Base-by-base conservation (phyloP, 2,329 filamentous ascomycete species). In the Scytalidium lignicola region DNA sequence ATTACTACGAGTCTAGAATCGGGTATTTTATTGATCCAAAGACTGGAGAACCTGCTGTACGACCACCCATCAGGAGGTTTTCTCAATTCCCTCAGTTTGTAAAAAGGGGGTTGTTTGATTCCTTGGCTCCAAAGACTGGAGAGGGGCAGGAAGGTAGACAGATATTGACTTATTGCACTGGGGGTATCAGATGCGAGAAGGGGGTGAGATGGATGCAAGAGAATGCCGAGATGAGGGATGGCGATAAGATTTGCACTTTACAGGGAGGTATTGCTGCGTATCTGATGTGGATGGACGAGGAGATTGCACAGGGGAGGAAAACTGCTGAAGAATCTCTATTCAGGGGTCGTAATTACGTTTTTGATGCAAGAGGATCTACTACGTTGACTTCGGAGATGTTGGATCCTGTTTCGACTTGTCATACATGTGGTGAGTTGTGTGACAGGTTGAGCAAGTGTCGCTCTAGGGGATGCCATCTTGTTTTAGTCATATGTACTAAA, bases 1-100 rank as follows among this genome's bases (percentile, higher is more conserved):
- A 66, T 50, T 55, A 65, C 50, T 66, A 66, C 21, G 63, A 66
- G 44, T 62, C 59, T 3, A 53, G 62, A 3, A 66, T 66, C 50
- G 63, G 63, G 1, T 65, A 62, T 51, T 66, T 66, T 23, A 49
- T 64, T 3, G 47, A 58, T 32, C 62, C 62, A 0, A 53, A 47
- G 19, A 60, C 54, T 0, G 57, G 59, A 2, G 51, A 61, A 32
- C 42, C 51, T n/a, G 63, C 63, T 7, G 22, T 64, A 41, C 52
- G 57, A 42, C 63, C 63, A 2, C 52, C 50, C 10, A 62, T 66
- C 13, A 52, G 63, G 43, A 53, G 63, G 9, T 66, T 66, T 46
- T 59, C 58, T 2, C 63, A 66, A 28, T 66, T 60, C 57, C 63
- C 63, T 4, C 56, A 57, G 29, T 66, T 59, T 53, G 62, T 65